Conservation (phyloP, 2,329 filamentous ascomycete species). For the Pseudogymnoascus sp. region DNA sequence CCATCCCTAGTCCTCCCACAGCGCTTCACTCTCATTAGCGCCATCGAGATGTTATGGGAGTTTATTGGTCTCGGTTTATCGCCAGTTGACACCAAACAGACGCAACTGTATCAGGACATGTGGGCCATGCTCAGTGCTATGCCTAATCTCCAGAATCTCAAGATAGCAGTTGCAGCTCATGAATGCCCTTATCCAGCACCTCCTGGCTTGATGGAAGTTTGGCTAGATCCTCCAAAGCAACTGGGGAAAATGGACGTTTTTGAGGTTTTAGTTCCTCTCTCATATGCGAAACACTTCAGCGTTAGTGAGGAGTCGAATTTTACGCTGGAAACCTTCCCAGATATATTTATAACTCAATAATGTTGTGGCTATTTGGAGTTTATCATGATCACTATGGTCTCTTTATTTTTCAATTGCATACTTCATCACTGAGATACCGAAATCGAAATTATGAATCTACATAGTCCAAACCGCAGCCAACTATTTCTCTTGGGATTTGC, state of each 20-base stretch:
- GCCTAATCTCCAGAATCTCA: slow-evolving; percentile 6
- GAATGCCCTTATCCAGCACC: slow-evolving; percentile 4
- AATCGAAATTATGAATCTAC: neutral
- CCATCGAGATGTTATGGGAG: slow-evolving; percentile 19
- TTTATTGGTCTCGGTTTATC: slow-evolving; percentile 3
- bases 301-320: neutral
- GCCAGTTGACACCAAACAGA: neutral
- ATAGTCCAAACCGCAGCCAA: neutral
- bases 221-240: neutral
- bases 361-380: neutral
- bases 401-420: neutral
- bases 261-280: neutral
- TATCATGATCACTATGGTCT: neutral
- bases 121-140: slow-evolving; percentile 4
- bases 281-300: slow-evolving; percentile 1
- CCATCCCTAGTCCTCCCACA: slow-evolving; percentile 18
- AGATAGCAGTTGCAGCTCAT: neutral
- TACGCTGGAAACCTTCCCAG: neutral
- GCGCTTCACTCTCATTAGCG: slow-evolving; percentile 20
- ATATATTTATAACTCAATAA: neutral
- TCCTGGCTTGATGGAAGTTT: neutral
- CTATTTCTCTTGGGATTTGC: neutral
- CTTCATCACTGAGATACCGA: neutral
- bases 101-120: neutral
- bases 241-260: slow-evolving; percentile 1